Base-by-base conservation (phyloP, 768 basidiomycete genomes). In the Pleurotus sapidus region DNA sequence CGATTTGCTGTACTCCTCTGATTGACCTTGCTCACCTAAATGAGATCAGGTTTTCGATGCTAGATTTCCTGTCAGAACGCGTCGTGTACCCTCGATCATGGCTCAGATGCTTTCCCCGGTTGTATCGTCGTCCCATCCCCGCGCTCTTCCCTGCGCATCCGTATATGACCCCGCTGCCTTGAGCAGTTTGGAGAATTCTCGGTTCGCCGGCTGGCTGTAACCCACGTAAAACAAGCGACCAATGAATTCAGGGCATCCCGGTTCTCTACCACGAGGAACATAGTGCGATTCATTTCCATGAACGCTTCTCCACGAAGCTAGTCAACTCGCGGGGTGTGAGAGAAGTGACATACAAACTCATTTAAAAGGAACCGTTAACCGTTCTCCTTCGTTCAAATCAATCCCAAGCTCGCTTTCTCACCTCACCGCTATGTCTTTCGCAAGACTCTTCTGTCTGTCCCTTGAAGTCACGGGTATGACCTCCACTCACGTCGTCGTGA, bases 341-440 rank as follows among this genome's bases (percentile, higher is more conserved):
- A n/a, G 37, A 54, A 54, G 51, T 42, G 17, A 12, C 30, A 6
- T 37, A 48, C 11, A n/a, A 25, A 49, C 5, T 17, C 20, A 17
- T 34, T 30, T 39, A 51, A n/a, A 51, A 51, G 15, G n/a, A 34
- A 8, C 30, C 9, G 30, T 11, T 11, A 34, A 34, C 30, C 30
- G 30, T 34, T 34, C 30, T 1, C 48, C 23, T 14, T 7, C 48
- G 9, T 17, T 17, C 20, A 49, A 49, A 15, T 7, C 18, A 20
- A 20, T 27, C 5, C 25, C 38, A 12, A 45, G 53, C 53, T 42
- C 30, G 5, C n/a, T 14, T 40, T 30, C 55, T 37, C 43, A 46
- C 12, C 14, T 37, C 23, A 12, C 18, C 57, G 45, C 20, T n/a
- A 59, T 59, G 58, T 55, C 58, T 23, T 40, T 59, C 5, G 40